A percentile compares a stretch with the other conserved stretches of the same genome.
Evolutionary conservation across 306 rosid genomes (phyloP).

Genomic region (Pachyrhizus erosus): DNA sequence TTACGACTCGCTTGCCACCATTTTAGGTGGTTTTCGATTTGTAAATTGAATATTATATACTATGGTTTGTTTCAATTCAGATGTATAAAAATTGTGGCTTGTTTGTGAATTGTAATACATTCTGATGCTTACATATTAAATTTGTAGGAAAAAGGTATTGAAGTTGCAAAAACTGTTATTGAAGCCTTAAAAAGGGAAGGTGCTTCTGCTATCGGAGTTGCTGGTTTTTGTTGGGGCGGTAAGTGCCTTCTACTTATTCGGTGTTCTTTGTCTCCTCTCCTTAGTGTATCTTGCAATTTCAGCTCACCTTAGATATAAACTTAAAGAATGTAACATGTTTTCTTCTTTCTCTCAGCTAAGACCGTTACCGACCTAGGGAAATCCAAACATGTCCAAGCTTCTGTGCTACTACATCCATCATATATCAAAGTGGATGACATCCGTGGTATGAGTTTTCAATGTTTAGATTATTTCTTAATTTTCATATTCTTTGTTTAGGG

Average conservation of each 20-base stretch:
- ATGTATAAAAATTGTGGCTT: background rate
- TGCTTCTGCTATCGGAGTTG: slow-evolving; percentile 64
- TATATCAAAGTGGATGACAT: slow-evolving; percentile 61
- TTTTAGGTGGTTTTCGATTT: slow-evolving; percentile 7
- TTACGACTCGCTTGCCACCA: background rate
- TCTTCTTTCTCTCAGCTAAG: slow-evolving; percentile 57
- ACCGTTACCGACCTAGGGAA: slow-evolving; percentile 61
- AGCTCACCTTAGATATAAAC: background rate
- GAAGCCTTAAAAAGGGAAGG: slow-evolving; percentile 62
- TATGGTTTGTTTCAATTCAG: background rate
- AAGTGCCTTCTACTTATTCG: slow-evolving; percentile 36
- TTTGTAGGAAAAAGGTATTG: slow-evolving; percentile 60
- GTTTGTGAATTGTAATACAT: background rate
- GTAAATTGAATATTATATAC: background rate
- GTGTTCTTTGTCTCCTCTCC: background rate
- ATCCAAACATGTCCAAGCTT: slow-evolving; percentile 50
- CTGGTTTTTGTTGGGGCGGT: slow-evolving; percentile 88
- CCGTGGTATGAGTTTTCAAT: slow-evolving; percentile 52
- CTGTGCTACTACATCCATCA: slow-evolving; percentile 70
- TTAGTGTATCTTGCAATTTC: background rate
- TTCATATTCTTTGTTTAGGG: background rate
- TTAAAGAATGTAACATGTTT: background rate
- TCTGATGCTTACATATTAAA: background rate
- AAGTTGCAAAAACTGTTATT: slow-evolving; percentile 58
- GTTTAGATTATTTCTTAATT: slow-evolving; percentile 21